phyloP scores from a whole-genome alignment of 495 filamentous ascomycete genomes.

The Friedmanniomyces simplex region DNA sequence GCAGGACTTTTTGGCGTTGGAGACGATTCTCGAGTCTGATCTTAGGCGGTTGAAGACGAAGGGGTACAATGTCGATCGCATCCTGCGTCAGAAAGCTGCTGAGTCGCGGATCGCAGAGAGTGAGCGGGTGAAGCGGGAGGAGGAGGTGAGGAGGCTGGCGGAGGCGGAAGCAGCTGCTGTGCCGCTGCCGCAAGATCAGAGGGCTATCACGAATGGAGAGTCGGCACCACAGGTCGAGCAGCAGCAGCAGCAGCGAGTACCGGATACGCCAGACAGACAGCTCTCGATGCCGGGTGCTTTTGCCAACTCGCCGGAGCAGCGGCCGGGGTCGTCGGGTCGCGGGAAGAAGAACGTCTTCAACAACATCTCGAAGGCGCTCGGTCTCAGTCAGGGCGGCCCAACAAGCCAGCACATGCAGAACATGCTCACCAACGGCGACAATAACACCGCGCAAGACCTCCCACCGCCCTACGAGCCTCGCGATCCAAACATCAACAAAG shows the following conservation, averaged over 20 bases:
- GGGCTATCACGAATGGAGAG: not conserved
- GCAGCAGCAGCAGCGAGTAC: conserved; percentile 19
- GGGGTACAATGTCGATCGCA: conserved; percentile 91
- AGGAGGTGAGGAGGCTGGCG: conserved; percentile 54
- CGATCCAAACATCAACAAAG: conserved; percentile 27
- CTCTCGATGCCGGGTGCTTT: conserved; percentile 19
- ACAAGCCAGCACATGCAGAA: conserved; percentile 18
- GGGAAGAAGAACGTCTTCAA: conserved; percentile 17
- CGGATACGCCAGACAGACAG: conserved; percentile 13
- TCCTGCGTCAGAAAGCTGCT: conserved; percentile 70
- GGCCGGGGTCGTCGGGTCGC: conserved; percentile 3
- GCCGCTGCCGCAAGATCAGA: not conserved
- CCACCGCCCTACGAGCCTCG: conserved; percentile 39
- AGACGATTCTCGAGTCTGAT: conserved; percentile 75
- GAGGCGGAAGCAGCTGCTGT: conserved; percentile 31
- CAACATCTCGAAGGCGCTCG: conserved; percentile 17
- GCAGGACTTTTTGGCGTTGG: conserved; percentile 73
- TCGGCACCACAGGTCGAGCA: conserved; percentile 35
- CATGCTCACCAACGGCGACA: conserved; percentile 6
- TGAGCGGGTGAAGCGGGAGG: conserved; percentile 65
- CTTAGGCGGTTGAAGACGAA: conserved; percentile 65
- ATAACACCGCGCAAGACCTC: conserved; percentile 6
- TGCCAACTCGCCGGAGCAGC: conserved; percentile 12
- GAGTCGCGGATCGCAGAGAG: conserved; percentile 80
- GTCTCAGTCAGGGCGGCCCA: conserved; percentile 1